phyloP scores from a whole-genome alignment of 768 basidiomycete genomes.

The Pilatotrama ljubarskyi region DNA sequence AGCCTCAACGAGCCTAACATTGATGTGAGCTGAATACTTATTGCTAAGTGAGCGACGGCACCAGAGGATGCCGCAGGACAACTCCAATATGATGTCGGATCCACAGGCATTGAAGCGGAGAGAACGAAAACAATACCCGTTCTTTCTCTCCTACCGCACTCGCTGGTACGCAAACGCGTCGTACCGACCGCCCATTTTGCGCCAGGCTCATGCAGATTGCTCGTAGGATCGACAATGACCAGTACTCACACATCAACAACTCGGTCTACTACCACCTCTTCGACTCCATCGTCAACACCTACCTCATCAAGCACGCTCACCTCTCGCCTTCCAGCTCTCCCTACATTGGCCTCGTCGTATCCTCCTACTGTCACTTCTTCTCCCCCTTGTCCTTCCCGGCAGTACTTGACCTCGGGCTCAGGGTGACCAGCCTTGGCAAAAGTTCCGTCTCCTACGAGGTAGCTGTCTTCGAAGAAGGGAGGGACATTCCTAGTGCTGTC shows the following conservation, averaged over 20 bases:
- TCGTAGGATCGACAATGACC: slow-evolving; percentile 89
- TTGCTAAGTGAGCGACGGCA: too few species aligned
- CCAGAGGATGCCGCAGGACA: background rate
- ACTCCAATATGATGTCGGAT: background rate
- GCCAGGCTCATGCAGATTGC: slow-evolving; percentile 2
- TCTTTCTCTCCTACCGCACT: slow-evolving; percentile 63
- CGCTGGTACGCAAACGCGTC: slow-evolving; percentile 55
- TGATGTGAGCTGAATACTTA: too few species aligned
- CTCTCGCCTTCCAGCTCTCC: slow-evolving; percentile 50
- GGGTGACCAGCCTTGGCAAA: slow-evolving; percentile 65
- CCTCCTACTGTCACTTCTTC: slow-evolving; percentile 79
- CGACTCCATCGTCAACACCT: slow-evolving; percentile 80
- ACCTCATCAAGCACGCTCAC: slow-evolving; percentile 66
- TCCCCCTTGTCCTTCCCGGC: slow-evolving; percentile 73
- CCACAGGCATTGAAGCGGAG: background rate
- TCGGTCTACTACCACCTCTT: slow-evolving; percentile 79
- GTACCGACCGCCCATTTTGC: background rate
- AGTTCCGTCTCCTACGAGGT: slow-evolving; percentile 83
- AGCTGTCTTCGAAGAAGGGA: slow-evolving; percentile 61
- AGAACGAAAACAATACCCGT: slow-evolving; percentile 53
- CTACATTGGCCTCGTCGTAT: slow-evolving; percentile 75
- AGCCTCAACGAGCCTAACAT: too few species aligned
- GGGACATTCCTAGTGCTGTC: slow-evolving; percentile 39
- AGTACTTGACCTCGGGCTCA: slow-evolving; percentile 66
- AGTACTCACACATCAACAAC: slow-evolving; percentile 83